A percentile compares a stretch with the other conserved stretches of the same genome.
Conservation (phyloP, 176 grass and related monocot genomes). For the Triticum turgidum region DNA sequence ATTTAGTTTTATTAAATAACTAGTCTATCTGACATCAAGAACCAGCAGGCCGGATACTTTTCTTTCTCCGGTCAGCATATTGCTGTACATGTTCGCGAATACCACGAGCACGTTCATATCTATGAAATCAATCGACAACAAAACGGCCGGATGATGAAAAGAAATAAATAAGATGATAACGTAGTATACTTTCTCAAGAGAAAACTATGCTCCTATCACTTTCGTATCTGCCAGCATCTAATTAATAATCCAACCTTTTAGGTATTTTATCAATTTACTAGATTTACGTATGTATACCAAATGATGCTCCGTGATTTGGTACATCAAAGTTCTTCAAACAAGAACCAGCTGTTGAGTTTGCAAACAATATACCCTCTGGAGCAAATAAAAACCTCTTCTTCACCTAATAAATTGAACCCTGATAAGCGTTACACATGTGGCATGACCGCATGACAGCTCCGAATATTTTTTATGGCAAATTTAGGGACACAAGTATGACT, state of each 20-base stretch:
- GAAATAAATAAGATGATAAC: conserved; percentile 14
- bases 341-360: not conserved
- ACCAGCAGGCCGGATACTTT: conserved; percentile 28
- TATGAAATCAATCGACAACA: conserved; percentile 21
- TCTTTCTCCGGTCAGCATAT: conserved; percentile 18
- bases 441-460: too few relatives aligned
- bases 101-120: conserved; percentile 28
- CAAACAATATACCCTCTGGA: not conserved
- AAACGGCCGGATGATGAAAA: not conserved
- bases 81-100: not conserved
- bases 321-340: not conserved
- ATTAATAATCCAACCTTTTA: conserved; percentile 1
- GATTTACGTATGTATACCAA: not conserved
- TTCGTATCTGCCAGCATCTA: conserved; percentile 11
- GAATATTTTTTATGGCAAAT: too few relatives aligned
- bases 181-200: not conserved
- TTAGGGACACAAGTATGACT: too few relatives aligned
- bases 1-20: not conserved
- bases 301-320: not conserved
- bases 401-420: not conserved
- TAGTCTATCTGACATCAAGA: conserved; percentile 14
- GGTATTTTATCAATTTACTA: not conserved
- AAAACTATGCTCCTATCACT: not conserved
- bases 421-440: too few relatives aligned
- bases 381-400: not conserved